phyloP scores from a whole-genome alignment of 192 early-diverging fungal genomes.

The Dimargaris verticillata region DNA sequence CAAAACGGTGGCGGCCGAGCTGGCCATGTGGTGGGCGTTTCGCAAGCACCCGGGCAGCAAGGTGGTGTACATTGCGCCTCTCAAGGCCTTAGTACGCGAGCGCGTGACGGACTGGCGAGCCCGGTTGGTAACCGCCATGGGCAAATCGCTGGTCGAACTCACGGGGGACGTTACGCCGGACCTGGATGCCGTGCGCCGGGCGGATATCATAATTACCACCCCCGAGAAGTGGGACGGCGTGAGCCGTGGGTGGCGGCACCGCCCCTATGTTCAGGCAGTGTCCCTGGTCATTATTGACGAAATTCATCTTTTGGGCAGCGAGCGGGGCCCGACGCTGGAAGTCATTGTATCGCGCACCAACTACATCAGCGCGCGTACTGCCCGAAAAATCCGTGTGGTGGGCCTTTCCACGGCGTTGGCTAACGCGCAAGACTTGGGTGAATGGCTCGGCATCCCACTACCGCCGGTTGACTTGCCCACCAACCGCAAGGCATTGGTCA shows the following conservation, averaged over 20 bases:
- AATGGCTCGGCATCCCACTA: constrained; percentile 83
- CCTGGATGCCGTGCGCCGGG: constrained; percentile 58
- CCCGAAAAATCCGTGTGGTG: constrained; percentile 69
- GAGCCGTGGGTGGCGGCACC: constrained; percentile 78
- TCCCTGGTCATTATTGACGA: constrained; percentile 94
- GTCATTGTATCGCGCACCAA: constrained; percentile 98
- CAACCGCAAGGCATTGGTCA: background rate
- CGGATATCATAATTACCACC: constrained; percentile 96
- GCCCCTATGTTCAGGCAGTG: constrained; percentile 75
- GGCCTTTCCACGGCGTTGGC: constrained; percentile 93
- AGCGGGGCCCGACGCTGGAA: constrained; percentile 92
- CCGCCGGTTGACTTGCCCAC: background rate
- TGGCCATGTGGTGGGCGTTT: constrained; percentile 90
- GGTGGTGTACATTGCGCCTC: constrained; percentile 94
- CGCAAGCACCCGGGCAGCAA: constrained; percentile 62
- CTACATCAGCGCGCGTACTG: constrained; percentile 73
- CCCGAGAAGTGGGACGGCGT: constrained; percentile 99
- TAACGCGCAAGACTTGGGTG: constrained; percentile 86
- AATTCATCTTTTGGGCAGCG: constrained; percentile 92
- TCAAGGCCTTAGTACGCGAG: constrained; percentile 95
- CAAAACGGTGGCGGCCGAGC: constrained; percentile 90
- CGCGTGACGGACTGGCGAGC: constrained; percentile 76
- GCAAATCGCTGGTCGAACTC: constrained; percentile 75
- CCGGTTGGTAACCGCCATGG: constrained; percentile 52
- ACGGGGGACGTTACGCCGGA: constrained; percentile 95